Evolutionary conservation across 495 filamentous ascomycete species (phyloP).

Genomic region (Podospora pseudocomata): DNA sequence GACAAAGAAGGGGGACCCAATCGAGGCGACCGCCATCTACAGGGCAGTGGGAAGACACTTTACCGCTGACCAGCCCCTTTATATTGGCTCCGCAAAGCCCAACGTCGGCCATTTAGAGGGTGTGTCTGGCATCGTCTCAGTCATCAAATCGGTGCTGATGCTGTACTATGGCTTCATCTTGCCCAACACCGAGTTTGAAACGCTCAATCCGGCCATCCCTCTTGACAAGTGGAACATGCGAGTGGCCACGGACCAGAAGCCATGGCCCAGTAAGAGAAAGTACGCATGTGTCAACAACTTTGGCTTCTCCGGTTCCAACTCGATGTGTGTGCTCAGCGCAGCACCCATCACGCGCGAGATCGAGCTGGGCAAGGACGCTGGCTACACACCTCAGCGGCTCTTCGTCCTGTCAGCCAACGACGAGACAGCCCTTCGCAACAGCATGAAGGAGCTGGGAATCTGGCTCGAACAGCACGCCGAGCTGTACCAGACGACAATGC

Average conservation of each 20-base stretch:
- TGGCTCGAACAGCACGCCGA: conserved; percentile 51
- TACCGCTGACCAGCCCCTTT: conserved; percentile 39
- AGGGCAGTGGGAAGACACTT: conserved; percentile 41
- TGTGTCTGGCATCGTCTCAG: conserved; percentile 52
- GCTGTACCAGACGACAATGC: conserved; percentile 46
- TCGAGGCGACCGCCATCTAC: conserved; percentile 55
- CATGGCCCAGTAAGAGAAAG: conserved; percentile 40
- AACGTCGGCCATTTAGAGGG: conserved; percentile 61
- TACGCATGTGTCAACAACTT: conserved; percentile 48
- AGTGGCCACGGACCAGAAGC: conserved; percentile 17
- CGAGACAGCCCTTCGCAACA: conserved; percentile 36
- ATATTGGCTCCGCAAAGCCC: conserved; percentile 57
- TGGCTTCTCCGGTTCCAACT: conserved; percentile 46
- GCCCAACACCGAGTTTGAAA: conserved; percentile 50
- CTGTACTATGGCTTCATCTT: conserved; percentile 54
- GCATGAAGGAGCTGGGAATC: conserved; percentile 42
- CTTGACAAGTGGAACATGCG: conserved; percentile 45
- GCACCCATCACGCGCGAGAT: conserved; percentile 31
- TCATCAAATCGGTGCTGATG: conserved; percentile 59
- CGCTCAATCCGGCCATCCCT: conserved; percentile 42
- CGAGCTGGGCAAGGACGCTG: conserved; percentile 36
- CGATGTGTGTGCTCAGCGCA: conserved; percentile 38
- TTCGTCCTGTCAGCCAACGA: conserved; percentile 51
- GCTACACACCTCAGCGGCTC: conserved; percentile 37
- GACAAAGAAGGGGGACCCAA: conserved; percentile 58